Conservation (phyloP, 2,329 filamentous ascomycete genomes). For the Penicillium corylophilum region DNA sequence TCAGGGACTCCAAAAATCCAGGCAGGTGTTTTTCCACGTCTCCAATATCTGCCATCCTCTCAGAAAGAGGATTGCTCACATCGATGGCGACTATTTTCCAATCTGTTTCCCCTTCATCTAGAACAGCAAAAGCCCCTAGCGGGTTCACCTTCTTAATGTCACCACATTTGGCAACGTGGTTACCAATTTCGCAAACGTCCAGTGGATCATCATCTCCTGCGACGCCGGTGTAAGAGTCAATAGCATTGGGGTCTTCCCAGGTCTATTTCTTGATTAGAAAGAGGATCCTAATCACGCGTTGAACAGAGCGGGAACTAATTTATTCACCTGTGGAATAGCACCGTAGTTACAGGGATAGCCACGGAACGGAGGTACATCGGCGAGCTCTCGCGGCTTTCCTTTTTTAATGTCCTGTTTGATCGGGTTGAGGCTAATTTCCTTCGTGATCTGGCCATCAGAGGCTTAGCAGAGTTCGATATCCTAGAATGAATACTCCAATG, state of each 20-base stretch:
- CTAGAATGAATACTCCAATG: not conserved
- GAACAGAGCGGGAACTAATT: not conserved
- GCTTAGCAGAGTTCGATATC: not conserved
- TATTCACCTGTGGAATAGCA: constrained; percentile 78
- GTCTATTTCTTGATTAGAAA: constrained; percentile 56
- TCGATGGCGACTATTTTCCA: constrained; percentile 98
- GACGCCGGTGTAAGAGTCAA: constrained; percentile 90
- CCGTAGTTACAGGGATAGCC: constrained; percentile 92
- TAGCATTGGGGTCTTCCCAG: constrained; percentile 86
- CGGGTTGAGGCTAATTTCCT: not conserved
- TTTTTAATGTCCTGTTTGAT: not conserved
- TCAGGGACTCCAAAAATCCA: constrained; percentile 75
- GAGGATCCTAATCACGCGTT: not conserved
- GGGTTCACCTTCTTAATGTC: constrained; percentile 97
- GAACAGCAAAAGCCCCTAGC: constrained; percentile 87
- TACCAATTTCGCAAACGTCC: constrained; percentile 91
- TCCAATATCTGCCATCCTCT: constrained; percentile 89
- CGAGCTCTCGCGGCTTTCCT: not conserved
- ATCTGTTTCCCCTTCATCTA: constrained; percentile 94
- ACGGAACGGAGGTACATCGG: not conserved
- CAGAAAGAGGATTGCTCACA: constrained; percentile 76
- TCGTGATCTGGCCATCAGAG: not conserved
- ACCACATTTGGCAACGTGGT: constrained; percentile 81
- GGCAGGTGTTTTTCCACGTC: constrained; percentile 90
- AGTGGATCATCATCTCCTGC: constrained; percentile 94